These are phyloP conservation scores for Cyberlindnera galapagoensis DNA, from an alignment of 805 yeast species.

Conservation along the genomic window DNA sequence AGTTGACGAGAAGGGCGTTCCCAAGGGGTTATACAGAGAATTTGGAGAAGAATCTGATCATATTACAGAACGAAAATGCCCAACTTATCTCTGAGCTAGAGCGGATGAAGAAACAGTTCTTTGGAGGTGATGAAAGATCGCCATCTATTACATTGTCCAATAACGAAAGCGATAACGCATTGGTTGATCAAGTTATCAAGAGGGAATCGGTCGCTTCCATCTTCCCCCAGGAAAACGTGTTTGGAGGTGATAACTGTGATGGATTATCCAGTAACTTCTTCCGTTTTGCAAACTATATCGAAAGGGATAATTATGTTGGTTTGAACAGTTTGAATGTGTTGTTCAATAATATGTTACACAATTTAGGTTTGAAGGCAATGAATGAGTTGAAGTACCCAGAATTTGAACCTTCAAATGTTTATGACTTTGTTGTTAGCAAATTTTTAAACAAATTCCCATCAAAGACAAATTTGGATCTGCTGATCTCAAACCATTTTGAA, in stretches of 20 bases:
- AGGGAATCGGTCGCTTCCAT: conserved; percentile 6
- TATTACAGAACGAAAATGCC: conserved; percentile 51
- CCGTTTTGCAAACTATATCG: conserved; percentile 19
- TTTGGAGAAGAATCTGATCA: conserved; percentile 55
- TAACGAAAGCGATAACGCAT: too few species aligned
- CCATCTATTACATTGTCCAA: too few species aligned
- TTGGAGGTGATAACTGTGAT: too few species aligned
- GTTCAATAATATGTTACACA: conserved; percentile 12
- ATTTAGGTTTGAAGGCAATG: conserved; percentile 16
- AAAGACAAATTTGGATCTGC: conserved; percentile 21
- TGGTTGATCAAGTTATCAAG: conserved; percentile 5
- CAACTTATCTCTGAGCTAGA: conserved; percentile 31
- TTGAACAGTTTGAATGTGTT: conserved; percentile 19
- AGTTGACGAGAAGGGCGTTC: conserved; percentile 67
- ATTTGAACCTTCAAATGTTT: conserved; percentile 20
- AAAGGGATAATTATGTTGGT: conserved; percentile 21
- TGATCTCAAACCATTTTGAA: conserved; percentile 22
- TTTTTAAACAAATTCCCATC: conserved; percentile 23
- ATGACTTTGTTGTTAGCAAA: conserved; percentile 13
- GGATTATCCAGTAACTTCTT: conserved; percentile 18
- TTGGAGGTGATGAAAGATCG: too few species aligned
- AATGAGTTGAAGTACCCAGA: conserved; percentile 26
- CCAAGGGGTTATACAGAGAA: conserved; percentile 80
- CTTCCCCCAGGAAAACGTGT: conserved; percentile 3
- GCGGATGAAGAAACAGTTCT: conserved; percentile 15